Base-by-base conservation (phyloP, 495 filamentous ascomycete genomes). In the Pseudomonodictys pantanalensis region DNA sequence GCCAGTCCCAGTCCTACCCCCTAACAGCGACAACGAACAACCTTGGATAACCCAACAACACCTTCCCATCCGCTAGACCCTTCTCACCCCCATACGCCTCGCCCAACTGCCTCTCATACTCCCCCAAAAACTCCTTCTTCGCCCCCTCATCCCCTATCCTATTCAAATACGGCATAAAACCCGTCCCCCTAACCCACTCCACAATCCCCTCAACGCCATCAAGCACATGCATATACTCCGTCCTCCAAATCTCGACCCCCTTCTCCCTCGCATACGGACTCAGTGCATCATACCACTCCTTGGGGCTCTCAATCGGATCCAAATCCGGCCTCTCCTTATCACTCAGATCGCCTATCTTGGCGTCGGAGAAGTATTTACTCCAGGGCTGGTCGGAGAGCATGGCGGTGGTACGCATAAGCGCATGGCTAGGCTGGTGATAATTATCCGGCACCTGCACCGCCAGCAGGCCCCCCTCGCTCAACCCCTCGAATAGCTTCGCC, bases 361-460 rank as follows among this genome's bases (percentile, higher is more conserved):
- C 28, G 23, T n/a, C 3, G 5, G 17, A 1, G 25, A 64, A 59
- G 22, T 25, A 49, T 6, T 22, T 1, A 9, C 11, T 5, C 77
- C 78, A 81, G 0, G 76, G 73, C 0, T 72, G 73, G 8, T 65
- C 51, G 12, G 41, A n/a, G 17, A 33, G n/a, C 0, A 57, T 30
- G 0, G 77, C 77, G 1, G 74, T 76, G 25, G 77, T 71, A 0
- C 75, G 65, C 80, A 84, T 83, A 1, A 74, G 56, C 0, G 65
- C 68, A 66, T 82, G 80, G 24, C 76, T 76, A 12, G 77, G 74
- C 60, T 81, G 74, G 17, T 33, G 28, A 38, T 75, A 70, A 50
- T 82, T 84, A 54, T 81, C 76, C 0, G 81, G 80, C 3, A 82
- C 75, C 52, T 84, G 80, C 41, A 83, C 68, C 3, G 80, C 81